phyloP scores from a whole-genome alignment of 495 filamentous ascomycete genomes.

The Annulohypoxylon bovei region DNA sequence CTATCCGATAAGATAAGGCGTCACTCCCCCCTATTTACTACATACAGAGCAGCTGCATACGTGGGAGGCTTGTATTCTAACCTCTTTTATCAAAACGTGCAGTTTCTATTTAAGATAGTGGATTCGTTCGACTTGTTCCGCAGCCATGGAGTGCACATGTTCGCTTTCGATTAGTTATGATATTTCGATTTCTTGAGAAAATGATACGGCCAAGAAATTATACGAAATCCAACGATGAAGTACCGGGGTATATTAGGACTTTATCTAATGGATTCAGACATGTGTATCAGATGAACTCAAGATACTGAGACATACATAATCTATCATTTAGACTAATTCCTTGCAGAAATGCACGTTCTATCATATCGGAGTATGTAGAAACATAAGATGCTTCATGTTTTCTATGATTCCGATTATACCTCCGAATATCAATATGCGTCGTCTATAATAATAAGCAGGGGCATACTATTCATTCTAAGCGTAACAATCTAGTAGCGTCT shows the following conservation, averaged over 20 bases:
- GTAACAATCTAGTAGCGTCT: not conserved
- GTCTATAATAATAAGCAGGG: not conserved
- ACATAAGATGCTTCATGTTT: not conserved
- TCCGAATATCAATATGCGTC: not conserved
- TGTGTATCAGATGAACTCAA: constrained; percentile 16
- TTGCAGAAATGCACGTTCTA: constrained; percentile 1
- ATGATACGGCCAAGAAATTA: not conserved
- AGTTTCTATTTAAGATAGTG: not conserved
- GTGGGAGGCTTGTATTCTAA: not conserved
- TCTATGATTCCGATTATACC: constrained; percentile 9
- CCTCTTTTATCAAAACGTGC: not conserved
- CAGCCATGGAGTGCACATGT: not conserved
- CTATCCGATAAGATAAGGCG: constrained; percentile 32
- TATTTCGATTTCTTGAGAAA: not conserved
- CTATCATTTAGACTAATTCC: not conserved
- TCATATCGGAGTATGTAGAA: not conserved
- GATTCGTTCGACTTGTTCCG: not conserved
- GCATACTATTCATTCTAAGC: not conserved
- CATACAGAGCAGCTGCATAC: not conserved
- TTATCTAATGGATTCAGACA: not conserved
- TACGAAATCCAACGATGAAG: not conserved
- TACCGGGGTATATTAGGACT: not conserved
- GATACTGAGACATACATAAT: constrained; percentile 5
- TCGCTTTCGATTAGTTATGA: not conserved
- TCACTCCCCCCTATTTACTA: constrained; percentile 14